Conservation (phyloP, 257 asterid genomes). For the Solanum gracilifrons region DNA sequence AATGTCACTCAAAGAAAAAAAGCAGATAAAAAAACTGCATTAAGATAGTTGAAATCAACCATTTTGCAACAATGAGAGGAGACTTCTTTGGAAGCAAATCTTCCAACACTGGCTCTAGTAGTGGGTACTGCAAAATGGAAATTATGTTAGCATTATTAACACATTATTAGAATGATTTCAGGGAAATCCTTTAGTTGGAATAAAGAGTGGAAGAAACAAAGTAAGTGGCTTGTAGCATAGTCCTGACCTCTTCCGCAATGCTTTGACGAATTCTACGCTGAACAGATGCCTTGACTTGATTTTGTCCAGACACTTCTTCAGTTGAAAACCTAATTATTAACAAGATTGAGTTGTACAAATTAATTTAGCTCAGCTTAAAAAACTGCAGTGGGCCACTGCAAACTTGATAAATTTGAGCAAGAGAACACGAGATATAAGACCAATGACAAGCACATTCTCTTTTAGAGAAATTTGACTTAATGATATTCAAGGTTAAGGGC, state of each 20-base stretch:
- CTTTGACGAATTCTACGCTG: conserved; percentile 91
- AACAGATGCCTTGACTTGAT: conserved; percentile 99
- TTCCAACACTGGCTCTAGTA: conserved; percentile 78
- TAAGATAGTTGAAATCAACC: conserved; percentile 28
- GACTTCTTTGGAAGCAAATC: conserved; percentile 94
- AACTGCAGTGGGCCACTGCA: neutral
- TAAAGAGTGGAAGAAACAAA: neutral
- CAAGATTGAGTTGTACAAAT: neutral
- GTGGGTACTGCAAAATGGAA: conserved; percentile 60
- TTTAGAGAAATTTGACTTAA: neutral
- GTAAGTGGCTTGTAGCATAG: conserved; percentile 6
- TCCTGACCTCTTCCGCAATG: conserved; percentile 77
- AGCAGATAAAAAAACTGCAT: neutral
- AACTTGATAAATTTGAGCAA: neutral
- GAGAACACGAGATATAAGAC: neutral
- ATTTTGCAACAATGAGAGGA: conserved; percentile 90
- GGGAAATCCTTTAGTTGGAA: neutral
- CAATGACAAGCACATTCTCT: neutral
- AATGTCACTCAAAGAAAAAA: neutral
- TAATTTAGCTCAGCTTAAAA: neutral
- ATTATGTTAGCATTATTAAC: neutral
- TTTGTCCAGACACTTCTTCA: conserved; percentile 96
- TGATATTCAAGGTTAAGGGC: neutral
- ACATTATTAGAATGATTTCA: neutral
- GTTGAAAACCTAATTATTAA: conserved; percentile 59